Evolutionary conservation across 306 rosid genomes (phyloP), one percentile per base, ranked within the genome.

Genomic region (Inga laurina): DNA sequence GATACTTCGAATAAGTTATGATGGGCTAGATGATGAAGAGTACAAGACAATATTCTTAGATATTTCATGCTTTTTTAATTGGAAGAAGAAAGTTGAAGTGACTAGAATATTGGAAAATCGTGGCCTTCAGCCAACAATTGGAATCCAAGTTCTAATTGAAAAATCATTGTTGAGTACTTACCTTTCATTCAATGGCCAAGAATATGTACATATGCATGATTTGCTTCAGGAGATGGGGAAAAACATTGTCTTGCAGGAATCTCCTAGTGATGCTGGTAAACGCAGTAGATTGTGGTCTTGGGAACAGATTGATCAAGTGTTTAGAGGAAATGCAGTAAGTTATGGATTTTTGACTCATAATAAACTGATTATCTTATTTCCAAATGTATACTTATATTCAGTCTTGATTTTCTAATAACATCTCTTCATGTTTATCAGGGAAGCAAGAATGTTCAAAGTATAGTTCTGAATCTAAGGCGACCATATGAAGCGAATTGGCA

Each of bases 1-100:
- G 15, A 72, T 14, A 24, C 83, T 80, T 39, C 52, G 44, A 32
- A 72, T 80, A 56, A 80, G 83, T 57, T 80, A 71, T 11, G 72
- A 80, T 24, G 72, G 48, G 32, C 48, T 80, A 48, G 54, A 48
- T 27, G 43, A 41, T 10, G 41, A 64, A 64, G 37, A 72, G 57
- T 72, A 11, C 27, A 80, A 61, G 57, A 34, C 12, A 1, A 70
- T 80, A 70, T 72, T 80, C 49, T 51, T 80, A 18, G 78, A 80
- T 57, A 56, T 80, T 41, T 62, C 72, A 24, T 62, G 78, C 16
- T 71, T 71, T 46, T 80, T 80, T 30, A 72, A 59, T 8, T 4
- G 59, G 27, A 16, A 41, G 71, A 35, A 24, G 21, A 73, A 15
- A 19, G 30, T 18, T 72, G 27, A 4, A 5, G 61, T 71, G 46